Evolutionary conservation across 2,329 filamentous ascomycete genomes (phyloP), one percentile per base, ranked within the genome.

Genomic region (Epichloe hybrida): DNA sequence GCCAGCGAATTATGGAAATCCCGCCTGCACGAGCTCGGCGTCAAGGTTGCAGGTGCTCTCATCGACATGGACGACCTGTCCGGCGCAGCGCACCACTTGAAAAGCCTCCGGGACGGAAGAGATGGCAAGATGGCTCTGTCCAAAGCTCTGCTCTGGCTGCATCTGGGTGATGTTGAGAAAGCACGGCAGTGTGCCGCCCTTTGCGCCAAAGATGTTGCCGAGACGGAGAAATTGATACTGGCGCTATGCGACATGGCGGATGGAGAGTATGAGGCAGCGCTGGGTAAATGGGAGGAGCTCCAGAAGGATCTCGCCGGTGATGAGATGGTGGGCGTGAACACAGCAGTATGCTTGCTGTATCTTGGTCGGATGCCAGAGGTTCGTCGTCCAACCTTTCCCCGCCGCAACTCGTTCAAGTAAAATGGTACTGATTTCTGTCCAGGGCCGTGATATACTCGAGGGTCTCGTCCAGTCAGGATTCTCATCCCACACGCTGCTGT

Each of bases 31-130:
- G 89, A 96, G 55, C 72, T 96, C 2, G 90, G 89, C 0, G 72
- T 85, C 43, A 69, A 76, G 51, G 79, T 85, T 1, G 79, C 79
- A 0, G 76, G 78, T 13, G 82, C 84, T 0, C 68, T 93, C 31
- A 75, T 91, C 5, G 86, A 93, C 65, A 94, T 96, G 82, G 88
- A 88, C 8, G 91, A 98, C 62, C 64, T 94, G 0, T 80, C 86
- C 2, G 88, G 86, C 4, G 93, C 91, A 0, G 80, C 77, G 1
- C 72, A 83, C 34, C 88, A 94, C 59, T 70, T 98, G 2, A 71
- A 72, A 20, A 80, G 74, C 3, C 65, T 95, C 13, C 69, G 63
- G 47, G 65, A 63, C 13, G 58, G 62, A 3, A 60, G 66, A 20
- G 60, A 69, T 58, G 62, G 66, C 20, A 68, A 70, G 64, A 57